These are phyloP conservation scores for Penicillium griseofulvum DNA, from an alignment of 2,329 filamentous ascomycete genomes.

Conservation along the genomic window DNA sequence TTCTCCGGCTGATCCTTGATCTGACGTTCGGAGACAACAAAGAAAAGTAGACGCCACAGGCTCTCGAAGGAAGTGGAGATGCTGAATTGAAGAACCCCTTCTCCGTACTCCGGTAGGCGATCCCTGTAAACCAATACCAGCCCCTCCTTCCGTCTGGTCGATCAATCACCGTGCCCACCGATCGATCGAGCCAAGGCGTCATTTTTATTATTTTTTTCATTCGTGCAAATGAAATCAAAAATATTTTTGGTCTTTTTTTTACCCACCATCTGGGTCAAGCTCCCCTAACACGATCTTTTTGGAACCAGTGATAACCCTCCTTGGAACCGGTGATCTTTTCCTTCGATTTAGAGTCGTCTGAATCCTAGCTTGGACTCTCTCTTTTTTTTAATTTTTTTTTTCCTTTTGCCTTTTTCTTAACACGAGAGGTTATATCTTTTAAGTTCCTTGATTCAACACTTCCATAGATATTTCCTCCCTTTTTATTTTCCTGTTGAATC, in stretches of 20 bases:
- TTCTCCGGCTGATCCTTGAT: constrained; percentile 4
- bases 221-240: background rate
- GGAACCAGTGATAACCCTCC: constrained; percentile 15
- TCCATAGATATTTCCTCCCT: background rate
- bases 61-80: constrained; percentile 26
- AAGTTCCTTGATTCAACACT: background rate
- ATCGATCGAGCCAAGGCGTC: constrained; percentile 21
- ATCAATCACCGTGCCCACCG: constrained; percentile 21
- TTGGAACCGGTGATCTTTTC: constrained; percentile 11
- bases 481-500: background rate
- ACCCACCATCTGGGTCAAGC: constrained; percentile 19
- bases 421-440: background rate
- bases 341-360: constrained; percentile 9
- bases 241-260: background rate
- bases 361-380: constrained; percentile 10
- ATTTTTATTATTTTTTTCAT: background rate
- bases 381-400: no score
- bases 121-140: constrained; percentile 18
- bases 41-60: constrained; percentile 9
- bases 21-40: background rate
- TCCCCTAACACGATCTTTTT: constrained; percentile 18
- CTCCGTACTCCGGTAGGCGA: background rate
- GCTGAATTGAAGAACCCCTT: constrained; percentile 19
- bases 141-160: constrained; percentile 15
- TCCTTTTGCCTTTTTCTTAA: constrained; percentile 1